Base-by-base conservation (phyloP, 495 filamentous ascomycete genomes). In the Diplogelasinospora grovesii region DNA sequence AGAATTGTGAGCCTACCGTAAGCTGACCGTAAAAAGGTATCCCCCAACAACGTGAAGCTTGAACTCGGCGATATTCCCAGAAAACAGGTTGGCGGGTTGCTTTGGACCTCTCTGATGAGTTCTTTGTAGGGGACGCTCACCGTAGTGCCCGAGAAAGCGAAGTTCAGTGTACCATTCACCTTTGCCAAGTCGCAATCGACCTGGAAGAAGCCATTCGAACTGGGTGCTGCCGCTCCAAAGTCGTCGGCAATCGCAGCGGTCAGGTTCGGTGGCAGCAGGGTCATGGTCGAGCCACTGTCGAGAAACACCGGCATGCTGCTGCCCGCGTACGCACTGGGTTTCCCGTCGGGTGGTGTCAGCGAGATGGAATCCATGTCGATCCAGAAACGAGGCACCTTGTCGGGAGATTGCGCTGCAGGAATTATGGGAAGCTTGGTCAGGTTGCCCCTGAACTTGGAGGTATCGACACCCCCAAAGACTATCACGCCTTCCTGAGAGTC, bases 391-490 rank as follows among this genome's bases (percentile, higher is more conserved):
- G 67, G 68, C 2, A 71, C 68, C 11, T 43, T 8, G 42, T 73
- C 69, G 8, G 69, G 69, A 2, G 66, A 60, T 7, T 49, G 22
- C 8, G 20, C 41, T 38, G 71, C 68, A 5, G 68, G 64, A 16
- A 81, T 65, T 22, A 93, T 74, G 11, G 85, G 85, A 8, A 89
- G 55, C 4, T 70, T 81, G 38, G 77, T 60, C 8, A 98, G 74
- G 1, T 65, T 47, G 13, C 89, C 92, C 10, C 64, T 66, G 56
- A 83, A 98, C 58, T 95, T 96, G 27, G 69, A 77, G 0, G 83
- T 88, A 54, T 98, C 83, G 24, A 98, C 75, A 11, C 90, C 92
- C 18, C 92, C 92, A 53, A 98, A 98, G 18, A 98, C 74, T 31
- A 98, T 81, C 6, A 82, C 78, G n/a, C 92, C 92, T 22, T 69